phyloP scores from a whole-genome alignment of 768 basidiomycete genomes.

The Xerocomellus intermedius region DNA sequence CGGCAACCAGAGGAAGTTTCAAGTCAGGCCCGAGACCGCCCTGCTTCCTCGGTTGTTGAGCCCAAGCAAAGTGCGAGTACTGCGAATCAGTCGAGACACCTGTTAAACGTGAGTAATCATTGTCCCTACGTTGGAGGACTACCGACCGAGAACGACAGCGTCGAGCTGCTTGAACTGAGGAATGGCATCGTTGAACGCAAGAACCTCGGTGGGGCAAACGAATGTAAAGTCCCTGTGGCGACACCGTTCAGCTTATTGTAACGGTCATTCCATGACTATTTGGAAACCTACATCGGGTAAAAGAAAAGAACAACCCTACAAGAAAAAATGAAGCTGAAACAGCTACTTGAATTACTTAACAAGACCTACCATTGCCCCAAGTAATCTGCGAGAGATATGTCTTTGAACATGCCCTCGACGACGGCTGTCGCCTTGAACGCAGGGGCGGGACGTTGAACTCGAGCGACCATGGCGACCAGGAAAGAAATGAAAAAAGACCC shows the following conservation, averaged over 20 bases:
- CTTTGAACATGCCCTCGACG: conserved; percentile 72
- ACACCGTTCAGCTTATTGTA: neutral
- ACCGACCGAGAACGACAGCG: conserved; percentile 73
- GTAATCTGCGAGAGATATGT: conserved; percentile 70
- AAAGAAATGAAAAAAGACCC: neutral
- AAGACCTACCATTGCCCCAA: conserved; percentile 72
- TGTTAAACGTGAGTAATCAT: conserved; percentile 21
- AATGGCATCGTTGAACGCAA: conserved; percentile 91
- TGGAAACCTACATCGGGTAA: conserved; percentile 77
- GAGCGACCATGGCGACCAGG: conserved; percentile 37
- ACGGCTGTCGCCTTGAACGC: conserved; percentile 74
- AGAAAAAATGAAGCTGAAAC: neutral
- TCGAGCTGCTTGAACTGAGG: conserved; percentile 69
- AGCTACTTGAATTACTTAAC: neutral
- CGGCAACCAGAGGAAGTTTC: conserved; percentile 79
- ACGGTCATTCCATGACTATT: neutral
- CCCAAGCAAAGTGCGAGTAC: conserved; percentile 86
- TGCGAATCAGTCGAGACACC: conserved; percentile 89
- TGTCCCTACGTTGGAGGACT: neutral
- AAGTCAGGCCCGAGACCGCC: conserved; percentile 91
- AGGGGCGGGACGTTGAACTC: conserved; percentile 85
- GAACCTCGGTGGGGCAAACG: conserved; percentile 93
- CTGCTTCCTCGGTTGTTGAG: conserved; percentile 73
- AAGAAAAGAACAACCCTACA: conserved; percentile 89
- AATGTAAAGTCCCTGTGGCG: conserved; percentile 75